A percentile compares a stretch with the other conserved stretches of the same genome.
Evolutionary conservation across 2,329 filamentous ascomycete genomes (phyloP).

Genomic region (Trichoderma hamatum): DNA sequence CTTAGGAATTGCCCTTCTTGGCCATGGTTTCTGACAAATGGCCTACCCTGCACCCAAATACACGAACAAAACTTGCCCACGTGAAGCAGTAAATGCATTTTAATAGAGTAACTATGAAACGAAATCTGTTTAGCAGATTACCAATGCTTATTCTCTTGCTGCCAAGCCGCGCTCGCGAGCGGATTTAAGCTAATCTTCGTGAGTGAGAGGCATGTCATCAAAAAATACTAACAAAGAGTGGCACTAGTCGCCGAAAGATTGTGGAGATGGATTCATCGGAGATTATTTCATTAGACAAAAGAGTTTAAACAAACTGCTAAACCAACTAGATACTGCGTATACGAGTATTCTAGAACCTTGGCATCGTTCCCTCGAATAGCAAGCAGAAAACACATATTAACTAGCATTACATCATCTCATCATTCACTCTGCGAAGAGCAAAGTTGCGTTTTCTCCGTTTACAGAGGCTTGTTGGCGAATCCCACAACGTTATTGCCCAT

Average conservation of each 20-base stretch:
- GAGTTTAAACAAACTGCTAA: neutral
- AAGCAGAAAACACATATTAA: too few species aligned
- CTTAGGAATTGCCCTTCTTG: slow-evolving; percentile 22
- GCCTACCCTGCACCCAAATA: neutral
- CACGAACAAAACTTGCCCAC: neutral
- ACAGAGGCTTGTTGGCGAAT: slow-evolving; percentile 44
- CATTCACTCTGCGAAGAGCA: neutral
- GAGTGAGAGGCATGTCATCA: neutral
- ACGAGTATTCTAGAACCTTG: neutral
- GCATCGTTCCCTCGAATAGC: neutral
- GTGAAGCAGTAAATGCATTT: neutral
- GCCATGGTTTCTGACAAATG: slow-evolving; percentile 8
- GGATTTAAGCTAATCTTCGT: slow-evolving; percentile 12
- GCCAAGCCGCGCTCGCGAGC: neutral
- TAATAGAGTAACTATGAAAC: too few species aligned
- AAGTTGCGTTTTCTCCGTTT: neutral
- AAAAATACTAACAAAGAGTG: neutral
- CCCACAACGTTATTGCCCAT: slow-evolving; percentile 39
- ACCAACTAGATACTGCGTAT: neutral
- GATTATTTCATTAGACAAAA: slow-evolving; percentile 2
- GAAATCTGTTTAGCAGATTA: neutral
- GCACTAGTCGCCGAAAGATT: neutral
- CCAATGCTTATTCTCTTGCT: neutral
- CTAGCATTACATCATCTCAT: neutral
- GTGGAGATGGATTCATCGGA: neutral